Evolutionary conservation across 345 rosid species (phyloP), one percentile per base, ranked within the genome.

Genomic region (Hibiscus tridactylites): DNA sequence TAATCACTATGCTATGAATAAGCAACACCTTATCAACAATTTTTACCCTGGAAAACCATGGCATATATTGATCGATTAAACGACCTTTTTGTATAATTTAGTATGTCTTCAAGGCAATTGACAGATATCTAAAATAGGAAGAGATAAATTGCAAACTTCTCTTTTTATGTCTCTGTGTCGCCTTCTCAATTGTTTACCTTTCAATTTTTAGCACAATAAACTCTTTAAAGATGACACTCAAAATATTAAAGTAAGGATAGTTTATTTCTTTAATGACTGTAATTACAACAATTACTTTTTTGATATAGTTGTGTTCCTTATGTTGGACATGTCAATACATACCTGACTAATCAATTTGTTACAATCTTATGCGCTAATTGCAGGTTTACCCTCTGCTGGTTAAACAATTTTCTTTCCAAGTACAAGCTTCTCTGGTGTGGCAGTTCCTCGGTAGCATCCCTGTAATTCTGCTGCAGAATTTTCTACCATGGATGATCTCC

Each of bases 391-490:
- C 87, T 65, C 77, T 87, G 82, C 75, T 92, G 60, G 68, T 80
- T 77, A 73, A 83, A 78, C 84, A 80, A 61, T 88, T 90, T 80
- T 83, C 91, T 52, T 72, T 65, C 50, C 46, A 76, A 71, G 89
- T 88, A 72, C 96, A 90, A 74, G 85, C 83, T 77, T 84, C 83
- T 12, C 71, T 92, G 19, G 81, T 87, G 68, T 87, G 88, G 90
- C 86, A 86, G 66, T 90, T 83, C 79, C 71, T 92, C 42, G 86
- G 86, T 66, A 87, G 87, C 69, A 82, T 92, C 78, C 97, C 93
- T 3, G 74, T 84, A 74, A 79, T 85, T 67, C 79, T 88, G 73
- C 77, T 92, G 29, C 85, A 84, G 84, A 88, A 81, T 19, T 58
- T 84, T 62, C 76, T 90, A 69, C 96, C 92, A 46, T 90, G 92